Base-by-base conservation (phyloP, 306 rosid species). In the Casuarina equisetifolia region DNA sequence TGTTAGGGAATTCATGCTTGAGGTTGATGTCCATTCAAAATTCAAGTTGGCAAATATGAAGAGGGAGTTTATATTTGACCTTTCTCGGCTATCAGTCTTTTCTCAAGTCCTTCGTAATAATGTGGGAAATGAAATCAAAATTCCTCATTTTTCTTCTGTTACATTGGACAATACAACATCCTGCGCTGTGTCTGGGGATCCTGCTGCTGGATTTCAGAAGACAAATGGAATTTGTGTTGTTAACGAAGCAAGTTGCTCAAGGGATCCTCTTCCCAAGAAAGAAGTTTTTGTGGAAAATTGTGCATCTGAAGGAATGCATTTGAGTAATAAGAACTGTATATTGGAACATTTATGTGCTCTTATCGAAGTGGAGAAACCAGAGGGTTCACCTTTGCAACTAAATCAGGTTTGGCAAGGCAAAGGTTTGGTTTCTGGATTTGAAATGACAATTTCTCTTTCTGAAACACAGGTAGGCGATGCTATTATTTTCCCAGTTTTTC, bases 101-200 rank as follows among this genome's bases (percentile, higher is more conserved):
- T 92, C 95, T 82, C 95, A 79, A 81, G 82, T 80, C 74, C 77
- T 88, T 68, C 83, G 74, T n/a, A 71, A 62, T 58, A 83, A 74
- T 76, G 68, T 75, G 74, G 87, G 63, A 55, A 75, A 83, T 78
- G 78, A 84, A 79, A 55, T 61, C 17, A 72, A 59, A 85, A 82
- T 82, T 74, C 94, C 98, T 46, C 91, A 86, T 72, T 86, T 90
- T 83, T 83, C 93, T 82, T 86, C 94, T 53, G 82, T 68, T 70
- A 72, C 74, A 62, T 85, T 81, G 44, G 73, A 83, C 75, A 73
- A 36, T 76, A 69, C 66, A 58, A 75, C 84, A 42, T 62, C 88
- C 78, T 84, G 66, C 75, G 32, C 53, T 83, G 82, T 70, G 58
- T 83, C 87, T 73, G 87, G 82, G 66, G 86, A 83, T 84, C 42